Base-by-base conservation (phyloP, 805 yeast genomes). In the Teunomyces lycoperdinae region DNA sequence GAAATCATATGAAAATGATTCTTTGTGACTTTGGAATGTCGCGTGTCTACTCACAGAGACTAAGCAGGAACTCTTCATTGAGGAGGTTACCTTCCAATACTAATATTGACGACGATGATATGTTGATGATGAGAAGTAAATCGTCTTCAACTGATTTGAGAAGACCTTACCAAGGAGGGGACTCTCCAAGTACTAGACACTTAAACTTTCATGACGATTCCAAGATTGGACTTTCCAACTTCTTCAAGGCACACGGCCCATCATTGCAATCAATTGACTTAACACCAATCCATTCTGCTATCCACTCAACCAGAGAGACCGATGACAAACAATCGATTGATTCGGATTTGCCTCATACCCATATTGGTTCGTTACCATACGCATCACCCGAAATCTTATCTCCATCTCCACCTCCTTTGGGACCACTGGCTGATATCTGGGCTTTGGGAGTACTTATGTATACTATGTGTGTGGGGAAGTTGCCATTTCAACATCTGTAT, bases 11-110 rank as follows among this genome's bases (percentile, higher is more conserved):
- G 46, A 69, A 68, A 39, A 72, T 88, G 52, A 61, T 85, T 24
- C 62, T 91, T 5, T 88, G 97, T 67, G 98, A 91, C 66, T 91
- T 91, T 69, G 98, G 98, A 4, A 88, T 91, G 95, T 69, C 82
- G 5, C 57, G 73, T 26, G 62, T 64, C 6, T 73, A 62, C 50
- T 58, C 49, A 26, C 53, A 61, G 16, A 58, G 73, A 35, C 42
- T 65, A 16, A 57, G 66, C 32, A 56, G 70, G 34, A 56, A 57
- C 17, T 48, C 50, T 36, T 56, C 63, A 4, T 47, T 56, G 14
- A 46, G 48, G 11, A 10, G 39, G 13, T 38, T 38, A 38, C 41
- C 41, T 24, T 38, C 41, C 29, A 24, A 38, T 13, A 26, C 16
- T 14, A 32, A 32, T 32, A 43, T 39, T 20, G 52, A 53, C 2